Evolutionary conservation across 208 protist genomes (phyloP).

Genomic region (Acanthamoeba sp.): DNA sequence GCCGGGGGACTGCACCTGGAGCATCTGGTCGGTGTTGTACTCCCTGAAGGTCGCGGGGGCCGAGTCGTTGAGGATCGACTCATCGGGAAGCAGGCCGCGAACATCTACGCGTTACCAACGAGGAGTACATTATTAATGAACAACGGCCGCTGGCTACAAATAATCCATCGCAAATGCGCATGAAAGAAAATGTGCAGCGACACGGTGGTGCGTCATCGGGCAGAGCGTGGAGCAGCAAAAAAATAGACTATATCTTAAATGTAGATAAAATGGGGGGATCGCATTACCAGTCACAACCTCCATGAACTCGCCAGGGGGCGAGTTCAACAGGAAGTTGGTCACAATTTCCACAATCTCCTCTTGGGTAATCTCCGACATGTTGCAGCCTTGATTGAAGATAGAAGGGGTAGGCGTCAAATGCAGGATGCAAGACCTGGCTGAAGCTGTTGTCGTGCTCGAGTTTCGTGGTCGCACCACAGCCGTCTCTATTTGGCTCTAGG

Average conservation of each 20-base stretch:
- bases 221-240: too few species aligned
- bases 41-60: conserved; percentile 82
- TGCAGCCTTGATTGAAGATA: background rate
- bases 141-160: too few species aligned
- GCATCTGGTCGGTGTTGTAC: conserved; percentile 86
- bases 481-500: background rate
- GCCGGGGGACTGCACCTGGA: conserved; percentile 55
- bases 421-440: background rate
- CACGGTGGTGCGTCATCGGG: too few species aligned
- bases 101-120: conserved; percentile 72
- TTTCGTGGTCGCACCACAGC: background rate
- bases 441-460: conserved; percentile 2
- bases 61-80: conserved; percentile 81
- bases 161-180: too few species aligned
- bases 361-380: conserved; percentile 74
- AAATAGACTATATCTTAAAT: background rate
- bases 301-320: conserved; percentile 85
- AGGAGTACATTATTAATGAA: too few species aligned
- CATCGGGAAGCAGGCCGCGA: conserved; percentile 78
- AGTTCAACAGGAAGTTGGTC: conserved; percentile 81
- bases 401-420: background rate
- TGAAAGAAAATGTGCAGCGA: too few species aligned
- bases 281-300: conserved; percentile 84
- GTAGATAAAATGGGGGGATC: background rate
- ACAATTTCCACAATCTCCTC: conserved; percentile 82